Percentiles rank a stretch among this genome's conserved stretches.
Conservation (phyloP, 2,329 filamentous ascomycete species). For the Clarireedia sp. region DNA sequence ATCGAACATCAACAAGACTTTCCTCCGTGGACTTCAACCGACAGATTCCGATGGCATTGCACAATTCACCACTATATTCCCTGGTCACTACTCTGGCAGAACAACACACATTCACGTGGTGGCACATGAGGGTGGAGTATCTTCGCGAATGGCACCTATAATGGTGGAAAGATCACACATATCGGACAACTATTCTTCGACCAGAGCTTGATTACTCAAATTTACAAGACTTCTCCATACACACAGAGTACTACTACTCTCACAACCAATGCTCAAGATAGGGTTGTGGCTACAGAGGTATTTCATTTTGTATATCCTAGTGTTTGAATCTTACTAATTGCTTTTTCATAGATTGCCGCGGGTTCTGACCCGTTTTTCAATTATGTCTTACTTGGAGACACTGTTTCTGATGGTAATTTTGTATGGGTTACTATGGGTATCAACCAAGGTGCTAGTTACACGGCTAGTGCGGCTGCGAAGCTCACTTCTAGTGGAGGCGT, state of each 20-base stretch:
- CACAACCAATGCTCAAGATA: constrained; percentile 34
- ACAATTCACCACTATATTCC: constrained; percentile 37
- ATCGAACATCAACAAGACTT: constrained; percentile 24
- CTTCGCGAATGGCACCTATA: constrained; percentile 39
- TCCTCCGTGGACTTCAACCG: constrained; percentile 35
- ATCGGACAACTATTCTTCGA: constrained; percentile 53
- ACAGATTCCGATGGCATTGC: constrained; percentile 36
- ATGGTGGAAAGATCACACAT: constrained; percentile 39
- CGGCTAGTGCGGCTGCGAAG: neutral
- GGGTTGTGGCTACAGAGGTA: constrained; percentile 33
- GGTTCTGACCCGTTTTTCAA: constrained; percentile 46
- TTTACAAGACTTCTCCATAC: constrained; percentile 44
- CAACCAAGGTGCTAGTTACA: neutral
- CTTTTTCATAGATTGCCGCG: constrained; percentile 33
- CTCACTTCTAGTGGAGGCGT: neutral
- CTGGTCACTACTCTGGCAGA: constrained; percentile 38
- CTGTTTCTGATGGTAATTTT: neutral
- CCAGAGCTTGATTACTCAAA: constrained; percentile 45
- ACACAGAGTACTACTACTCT: constrained; percentile 37
- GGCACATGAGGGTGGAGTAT: constrained; percentile 12
- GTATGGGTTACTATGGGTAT: neutral
- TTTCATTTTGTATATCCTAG: neutral
- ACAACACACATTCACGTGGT: constrained; percentile 39
- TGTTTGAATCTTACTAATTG: neutral
- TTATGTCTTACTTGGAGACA: constrained; percentile 47